These are phyloP conservation scores for Lagenidium sp. DNA, from an alignment of 352 stramenopile species.

Conservation along the genomic window DNA sequence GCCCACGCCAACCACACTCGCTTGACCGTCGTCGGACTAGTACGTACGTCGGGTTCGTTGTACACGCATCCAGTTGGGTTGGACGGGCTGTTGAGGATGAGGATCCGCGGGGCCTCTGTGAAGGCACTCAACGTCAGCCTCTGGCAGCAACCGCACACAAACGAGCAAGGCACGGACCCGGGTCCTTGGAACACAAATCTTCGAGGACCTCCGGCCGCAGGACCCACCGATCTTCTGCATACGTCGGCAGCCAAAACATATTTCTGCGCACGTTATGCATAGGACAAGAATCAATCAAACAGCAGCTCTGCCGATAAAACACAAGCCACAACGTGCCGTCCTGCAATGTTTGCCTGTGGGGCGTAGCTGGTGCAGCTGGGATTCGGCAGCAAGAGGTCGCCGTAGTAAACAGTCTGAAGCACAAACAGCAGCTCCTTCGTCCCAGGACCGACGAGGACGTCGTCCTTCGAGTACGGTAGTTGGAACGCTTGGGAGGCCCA, in stretches of 20 bases:
- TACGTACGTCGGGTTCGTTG: constrained; percentile 57
- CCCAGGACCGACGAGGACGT: constrained; percentile 81
- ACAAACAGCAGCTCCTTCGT: constrained; percentile 86
- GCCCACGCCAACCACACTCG: no score
- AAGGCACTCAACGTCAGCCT: constrained; percentile 2
- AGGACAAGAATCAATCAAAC: no score
- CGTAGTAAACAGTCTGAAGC: constrained; percentile 85
- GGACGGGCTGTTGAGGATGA: constrained; percentile 82
- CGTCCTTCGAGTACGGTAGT: constrained; percentile 56
- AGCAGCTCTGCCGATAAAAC: no score
- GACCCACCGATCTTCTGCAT: constrained; percentile 73
- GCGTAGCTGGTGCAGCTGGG: constrained; percentile 83
- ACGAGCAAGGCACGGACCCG: constrained; percentile 22
- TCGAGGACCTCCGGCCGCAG: constrained; percentile 77
- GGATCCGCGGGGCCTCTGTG: constrained; percentile 67
- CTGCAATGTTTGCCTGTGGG: constrained; percentile 77
- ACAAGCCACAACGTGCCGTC: constrained; percentile 48
- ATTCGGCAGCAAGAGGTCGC: constrained; percentile 75
- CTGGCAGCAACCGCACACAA: not conserved
- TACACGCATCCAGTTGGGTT: constrained; percentile 83
- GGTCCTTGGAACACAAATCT: constrained; percentile 64
- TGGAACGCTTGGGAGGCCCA: constrained; percentile 53
- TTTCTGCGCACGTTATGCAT: no score
- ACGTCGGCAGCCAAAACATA: constrained; percentile 83
- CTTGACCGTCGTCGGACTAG: no score